Conservation (phyloP, 306 rosid species). For the Rosa lucieae region DNA sequence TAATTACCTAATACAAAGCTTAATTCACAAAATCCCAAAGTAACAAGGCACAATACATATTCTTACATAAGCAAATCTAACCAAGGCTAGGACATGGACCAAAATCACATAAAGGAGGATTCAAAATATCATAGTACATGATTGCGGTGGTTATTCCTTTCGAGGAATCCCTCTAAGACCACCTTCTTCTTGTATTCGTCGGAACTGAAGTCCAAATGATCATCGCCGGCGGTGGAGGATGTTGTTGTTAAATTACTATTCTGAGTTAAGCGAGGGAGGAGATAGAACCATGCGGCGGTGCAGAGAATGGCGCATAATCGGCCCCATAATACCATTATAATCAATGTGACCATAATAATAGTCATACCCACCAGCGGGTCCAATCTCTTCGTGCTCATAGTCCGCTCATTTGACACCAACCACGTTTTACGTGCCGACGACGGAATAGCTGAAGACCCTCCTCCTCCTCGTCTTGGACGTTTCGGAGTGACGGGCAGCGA, state of each 20-base stretch:
- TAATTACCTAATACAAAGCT: not conserved
- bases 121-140: not conserved
- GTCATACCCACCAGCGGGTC: conserved; percentile 53
- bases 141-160: conserved; percentile 30
- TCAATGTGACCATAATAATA: conserved; percentile 45
- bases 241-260: not conserved
- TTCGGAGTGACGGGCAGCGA: not conserved
- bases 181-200: conserved; percentile 39
- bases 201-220: conserved; percentile 22
- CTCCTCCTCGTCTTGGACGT: not conserved
- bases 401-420: conserved; percentile 6
- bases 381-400: not conserved
- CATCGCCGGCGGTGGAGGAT: not conserved
- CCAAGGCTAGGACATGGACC: not conserved
- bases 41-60: not conserved
- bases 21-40: not conserved
- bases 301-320: conserved; percentile 65
- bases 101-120: not conserved
- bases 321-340: conserved; percentile 60
- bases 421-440: not conserved
- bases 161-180: conserved; percentile 38
- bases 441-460: not conserved
- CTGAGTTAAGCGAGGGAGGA: conserved; percentile 35
- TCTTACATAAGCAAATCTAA: not conserved
- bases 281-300: conserved; percentile 65